These are phyloP conservation scores for Guyanaporus albipodus DNA, from an alignment of 768 basidiomycete genomes.

Conservation along the genomic window DNA sequence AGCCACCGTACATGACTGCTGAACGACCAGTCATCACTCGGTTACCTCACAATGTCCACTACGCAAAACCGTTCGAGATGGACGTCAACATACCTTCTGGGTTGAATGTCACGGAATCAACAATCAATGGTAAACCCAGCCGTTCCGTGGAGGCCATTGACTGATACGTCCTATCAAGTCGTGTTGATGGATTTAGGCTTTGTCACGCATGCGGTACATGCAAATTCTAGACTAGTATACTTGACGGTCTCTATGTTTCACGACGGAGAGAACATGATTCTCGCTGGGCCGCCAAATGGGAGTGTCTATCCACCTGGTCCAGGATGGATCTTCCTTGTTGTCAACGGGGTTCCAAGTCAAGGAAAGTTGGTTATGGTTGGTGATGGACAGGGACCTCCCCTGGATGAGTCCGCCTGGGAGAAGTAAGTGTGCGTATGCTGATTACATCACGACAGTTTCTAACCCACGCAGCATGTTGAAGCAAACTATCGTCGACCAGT, in stretches of 20 bases:
- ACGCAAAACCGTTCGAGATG: constrained; percentile 46
- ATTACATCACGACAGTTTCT: neutral
- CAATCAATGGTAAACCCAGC: constrained; percentile 46
- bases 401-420: constrained; percentile 50
- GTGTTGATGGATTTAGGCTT: constrained; percentile 79
- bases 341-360: constrained; percentile 60
- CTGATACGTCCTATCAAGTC: constrained; percentile 39
- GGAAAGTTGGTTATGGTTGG: constrained; percentile 68
- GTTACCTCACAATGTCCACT: constrained; percentile 37
- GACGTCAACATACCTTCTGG: constrained; percentile 39
- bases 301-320: constrained; percentile 78
- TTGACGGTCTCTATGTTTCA: constrained; percentile 44
- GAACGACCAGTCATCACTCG: constrained; percentile 51
- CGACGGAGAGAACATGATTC: constrained; percentile 43
- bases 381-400: constrained; percentile 54
- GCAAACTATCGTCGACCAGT: constrained; percentile 47
- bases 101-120: constrained; percentile 31
- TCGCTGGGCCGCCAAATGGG: constrained; percentile 62
- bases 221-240: constrained; percentile 73
- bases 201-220: constrained; percentile 73
- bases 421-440: constrained; percentile 44
- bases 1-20: constrained; percentile 73
- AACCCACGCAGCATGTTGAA: constrained; percentile 41
- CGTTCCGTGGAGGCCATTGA: neutral
- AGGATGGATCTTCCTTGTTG: constrained; percentile 69